A percentile compares a stretch with the other conserved stretches of the same genome.
These are phyloP conservation scores for Biscogniauxia sp. DNA, from an alignment of 2,329 filamentous ascomycete species.

Conservation along the genomic window DNA sequence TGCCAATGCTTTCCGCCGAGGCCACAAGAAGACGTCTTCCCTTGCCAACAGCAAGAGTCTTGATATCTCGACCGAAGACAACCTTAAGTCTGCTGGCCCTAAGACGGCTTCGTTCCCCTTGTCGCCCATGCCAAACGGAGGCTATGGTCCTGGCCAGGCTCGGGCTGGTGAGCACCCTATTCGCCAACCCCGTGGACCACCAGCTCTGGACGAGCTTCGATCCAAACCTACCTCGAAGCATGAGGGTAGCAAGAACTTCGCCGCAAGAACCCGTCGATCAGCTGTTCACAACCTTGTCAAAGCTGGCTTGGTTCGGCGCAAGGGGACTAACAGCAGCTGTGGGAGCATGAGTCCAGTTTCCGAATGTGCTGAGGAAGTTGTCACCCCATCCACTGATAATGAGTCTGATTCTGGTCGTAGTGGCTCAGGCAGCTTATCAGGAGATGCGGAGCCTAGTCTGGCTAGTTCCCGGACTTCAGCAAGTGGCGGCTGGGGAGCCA, in stretches of 20 bases:
- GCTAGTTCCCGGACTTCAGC: slow-evolving; percentile 74
- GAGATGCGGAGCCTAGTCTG: slow-evolving; percentile 65
- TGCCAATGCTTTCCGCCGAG: slow-evolving; percentile 86
- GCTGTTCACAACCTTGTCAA: slow-evolving; percentile 90
- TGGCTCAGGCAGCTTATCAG: slow-evolving; percentile 76
- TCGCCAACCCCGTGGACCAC: slow-evolving; percentile 89
- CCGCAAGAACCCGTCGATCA: slow-evolving; percentile 84
- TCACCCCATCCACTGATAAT: slow-evolving; percentile 70
- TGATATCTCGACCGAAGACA: slow-evolving; percentile 43
- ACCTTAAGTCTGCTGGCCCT: slow-evolving; percentile 62
- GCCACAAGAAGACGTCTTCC: slow-evolving; percentile 87
- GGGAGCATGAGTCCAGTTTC: slow-evolving; percentile 89
- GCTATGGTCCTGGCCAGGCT: slow-evolving; percentile 88
- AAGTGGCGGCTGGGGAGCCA: slow-evolving; percentile 72
- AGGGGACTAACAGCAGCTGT: slow-evolving; percentile 66
- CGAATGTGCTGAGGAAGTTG: slow-evolving; percentile 67
- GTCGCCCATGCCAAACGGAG: slow-evolving; percentile 71
- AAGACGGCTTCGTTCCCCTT: slow-evolving; percentile 78
- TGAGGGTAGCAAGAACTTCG: slow-evolving; percentile 97
- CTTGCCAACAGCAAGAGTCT: slow-evolving; percentile 60
- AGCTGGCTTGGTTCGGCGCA: slow-evolving; percentile 82
- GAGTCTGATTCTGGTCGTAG: slow-evolving; percentile 70
- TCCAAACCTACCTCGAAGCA: slow-evolving; percentile 87
- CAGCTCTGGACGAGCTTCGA: slow-evolving; percentile 85
- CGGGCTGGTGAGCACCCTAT: slow-evolving; percentile 92